phyloP scores from a whole-genome alignment of 225 moss, liverwort and hornwort species.

The Climacium dendroides region DNA sequence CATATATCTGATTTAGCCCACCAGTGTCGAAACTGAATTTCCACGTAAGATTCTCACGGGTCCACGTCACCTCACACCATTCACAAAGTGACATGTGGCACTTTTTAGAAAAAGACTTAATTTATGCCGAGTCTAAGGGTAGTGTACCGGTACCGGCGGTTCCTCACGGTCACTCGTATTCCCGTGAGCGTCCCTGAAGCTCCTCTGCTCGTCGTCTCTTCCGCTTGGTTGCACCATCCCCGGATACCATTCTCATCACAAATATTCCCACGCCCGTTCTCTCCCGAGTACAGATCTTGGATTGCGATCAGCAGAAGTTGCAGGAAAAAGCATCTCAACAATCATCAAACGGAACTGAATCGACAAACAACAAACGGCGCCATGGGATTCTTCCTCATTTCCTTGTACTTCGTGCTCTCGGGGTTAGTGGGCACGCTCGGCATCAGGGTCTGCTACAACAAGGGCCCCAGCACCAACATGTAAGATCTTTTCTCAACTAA shows the following conservation, averaged over 20 bases:
- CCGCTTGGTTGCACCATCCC: background rate
- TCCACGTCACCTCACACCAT: too few species aligned
- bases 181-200: background rate
- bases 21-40: too few species aligned
- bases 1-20: too few species aligned
- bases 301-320: background rate
- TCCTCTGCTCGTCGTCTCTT: background rate
- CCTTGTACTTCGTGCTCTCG: constrained; percentile 44
- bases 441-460: constrained; percentile 49
- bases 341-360: background rate
- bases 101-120: too few species aligned
- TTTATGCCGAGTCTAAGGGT: too few species aligned
- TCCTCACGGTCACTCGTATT: background rate
- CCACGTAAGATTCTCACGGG: too few species aligned
- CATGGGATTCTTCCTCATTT: constrained; percentile 49
- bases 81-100: too few species aligned
- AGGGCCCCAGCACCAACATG: constrained; percentile 59
- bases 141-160: background rate
- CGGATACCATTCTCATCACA: background rate
- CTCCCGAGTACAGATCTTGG: background rate
- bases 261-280: background rate
- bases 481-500: constrained; percentile 3
- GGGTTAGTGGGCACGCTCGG: constrained; percentile 36
- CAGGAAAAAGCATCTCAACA: background rate
- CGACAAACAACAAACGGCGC: background rate